These are phyloP conservation scores for Debaryomyces sp. DNA, from an alignment of 1,139 yeast species.

Conservation along the genomic window DNA sequence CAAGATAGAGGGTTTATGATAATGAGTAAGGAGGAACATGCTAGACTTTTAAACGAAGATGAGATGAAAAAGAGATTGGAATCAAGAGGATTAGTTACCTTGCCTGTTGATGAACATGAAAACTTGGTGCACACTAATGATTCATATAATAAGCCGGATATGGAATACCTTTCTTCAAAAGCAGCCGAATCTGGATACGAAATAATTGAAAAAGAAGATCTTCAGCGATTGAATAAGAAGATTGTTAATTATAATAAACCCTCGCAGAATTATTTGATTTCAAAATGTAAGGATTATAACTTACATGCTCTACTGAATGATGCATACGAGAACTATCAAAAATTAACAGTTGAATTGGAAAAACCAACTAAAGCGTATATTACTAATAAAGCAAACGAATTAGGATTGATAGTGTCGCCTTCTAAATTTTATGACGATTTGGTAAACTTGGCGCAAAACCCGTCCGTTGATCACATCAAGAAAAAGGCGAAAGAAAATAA, in stretches of 20 bases:
- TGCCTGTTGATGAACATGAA: slow-evolving; percentile 23
- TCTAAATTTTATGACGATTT: slow-evolving; percentile 28
- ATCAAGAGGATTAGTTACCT: slow-evolving; percentile 36
- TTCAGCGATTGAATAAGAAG: slow-evolving; percentile 20
- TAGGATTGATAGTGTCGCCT: slow-evolving; percentile 31
- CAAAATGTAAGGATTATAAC: slow-evolving; percentile 27
- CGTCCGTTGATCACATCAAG: slow-evolving; percentile 25
- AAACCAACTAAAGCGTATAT: slow-evolving; percentile 23
- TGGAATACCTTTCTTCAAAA: slow-evolving; percentile 11
- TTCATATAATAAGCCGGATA: slow-evolving; percentile 11
- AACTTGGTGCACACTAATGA: slow-evolving; percentile 7
- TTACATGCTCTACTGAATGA: slow-evolving; percentile 28
- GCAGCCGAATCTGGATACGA: slow-evolving; percentile 18
- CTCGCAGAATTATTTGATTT: slow-evolving; percentile 28
- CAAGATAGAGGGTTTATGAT: slow-evolving; percentile 32
- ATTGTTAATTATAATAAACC: slow-evolving; percentile 24
- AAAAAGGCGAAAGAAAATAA: slow-evolving; percentile 26
- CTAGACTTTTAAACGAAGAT: slow-evolving; percentile 32
- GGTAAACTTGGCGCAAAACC: slow-evolving; percentile 25
- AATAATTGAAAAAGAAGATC: slow-evolving; percentile 21
- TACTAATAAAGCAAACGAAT: slow-evolving; percentile 21
- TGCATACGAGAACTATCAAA: slow-evolving; percentile 24
- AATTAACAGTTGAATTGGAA: slow-evolving; percentile 29
- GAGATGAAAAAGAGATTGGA: slow-evolving; percentile 36
- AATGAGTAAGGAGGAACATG: slow-evolving; percentile 29